Base-by-base conservation (phyloP, 2,329 filamentous ascomycete species). In the Beauveria sp. region DNA sequence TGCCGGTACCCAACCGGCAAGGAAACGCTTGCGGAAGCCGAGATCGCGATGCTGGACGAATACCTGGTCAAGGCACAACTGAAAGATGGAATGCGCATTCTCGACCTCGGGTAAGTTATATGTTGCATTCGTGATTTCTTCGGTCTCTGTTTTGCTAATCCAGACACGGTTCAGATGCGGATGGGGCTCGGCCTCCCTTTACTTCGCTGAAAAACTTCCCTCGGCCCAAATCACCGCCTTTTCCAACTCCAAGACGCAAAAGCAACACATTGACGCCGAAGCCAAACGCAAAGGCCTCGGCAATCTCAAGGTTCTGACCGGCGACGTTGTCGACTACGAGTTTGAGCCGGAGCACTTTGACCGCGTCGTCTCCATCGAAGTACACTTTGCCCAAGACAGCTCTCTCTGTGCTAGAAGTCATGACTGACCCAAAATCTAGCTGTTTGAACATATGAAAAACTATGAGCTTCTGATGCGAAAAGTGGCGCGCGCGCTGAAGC, bases 371-470 rank as follows among this genome's bases (percentile, higher is more conserved):
- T 86, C 83, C 8, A 87, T 90, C 64, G 88, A 83, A 73, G 79
- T 66, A 58, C 48, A 64, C 12, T 6, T 20, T 10, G 10, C 12
- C n/a, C 28, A 22, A 52, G n/a, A 8, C 50, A 28, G 12, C 18
- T 18, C 16, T 20, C 14, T 20, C 9, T 34, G 10, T 9, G 7
- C 3, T 18, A 22, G 1, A 16, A 38, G n/a, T 52, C 20, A 52
- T 20, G 49, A 16, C 7, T 40, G 2, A 22, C n/a, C 4, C 5
- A 3, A 22, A n/a, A 6, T 6, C 12, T 26, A 89, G 79, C 78
- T 90, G 14, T 89, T 90, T 68, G 87, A 90, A 71, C 88, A 90
- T 72, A 89, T 90, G 87, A 90, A 90, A 71, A 90, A 90, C 72
- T 89, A 90, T 72, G 81, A 87, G 64, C 75, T 84, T 14, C 79